These are phyloP conservation scores for Casuarina glauca DNA, from an alignment of 306 rosid species.

Conservation along the genomic window DNA sequence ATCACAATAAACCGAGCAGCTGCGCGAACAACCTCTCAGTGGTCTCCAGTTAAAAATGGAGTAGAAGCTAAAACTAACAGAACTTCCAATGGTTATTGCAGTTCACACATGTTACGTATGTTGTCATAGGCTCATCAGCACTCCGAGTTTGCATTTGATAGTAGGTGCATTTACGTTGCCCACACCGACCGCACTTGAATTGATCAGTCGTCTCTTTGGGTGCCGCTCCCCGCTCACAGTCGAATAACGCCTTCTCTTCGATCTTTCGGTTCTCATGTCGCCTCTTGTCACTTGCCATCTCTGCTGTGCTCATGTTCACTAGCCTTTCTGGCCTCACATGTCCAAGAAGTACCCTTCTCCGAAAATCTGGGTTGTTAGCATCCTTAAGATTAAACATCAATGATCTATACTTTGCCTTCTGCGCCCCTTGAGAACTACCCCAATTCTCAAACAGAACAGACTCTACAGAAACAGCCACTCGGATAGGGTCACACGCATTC, in stretches of 20 bases:
- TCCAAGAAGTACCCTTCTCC: slow-evolving; percentile 90
- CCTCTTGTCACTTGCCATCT: slow-evolving; percentile 96
- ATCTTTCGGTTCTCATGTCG: slow-evolving; percentile 64
- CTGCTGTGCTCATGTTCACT: slow-evolving; percentile 68
- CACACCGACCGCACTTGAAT: slow-evolving; percentile 87
- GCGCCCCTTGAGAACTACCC: slow-evolving; percentile 91
- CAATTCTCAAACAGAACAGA: slow-evolving; percentile 80
- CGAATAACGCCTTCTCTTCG: slow-evolving; percentile 73
- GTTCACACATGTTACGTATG: slow-evolving; percentile 83
- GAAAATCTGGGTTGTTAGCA: slow-evolving; percentile 85
- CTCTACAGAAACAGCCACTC: slow-evolving; percentile 86
- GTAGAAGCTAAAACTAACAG: slow-evolving; percentile 57
- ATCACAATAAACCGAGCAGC: slow-evolving; percentile 36
- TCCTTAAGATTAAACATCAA: slow-evolving; percentile 92
- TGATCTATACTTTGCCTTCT: slow-evolving; percentile 88
- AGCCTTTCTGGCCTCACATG: slow-evolving; percentile 60
- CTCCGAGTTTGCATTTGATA: slow-evolving; percentile 99
- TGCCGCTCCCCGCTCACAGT: slow-evolving; percentile 71
- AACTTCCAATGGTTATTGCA: slow-evolving; percentile 98
- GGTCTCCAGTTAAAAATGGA: slow-evolving; percentile 35
- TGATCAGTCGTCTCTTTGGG: slow-evolving; percentile 91
- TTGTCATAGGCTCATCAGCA: slow-evolving; percentile 99
- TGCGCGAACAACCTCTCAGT: slow-evolving; percentile 22
- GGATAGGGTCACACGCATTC: slow-evolving; percentile 70
- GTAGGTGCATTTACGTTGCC: slow-evolving; percentile 86